These are phyloP conservation scores for Neurospora tetraspora DNA, from an alignment of 495 filamentous ascomycete species.

Conservation along the genomic window DNA sequence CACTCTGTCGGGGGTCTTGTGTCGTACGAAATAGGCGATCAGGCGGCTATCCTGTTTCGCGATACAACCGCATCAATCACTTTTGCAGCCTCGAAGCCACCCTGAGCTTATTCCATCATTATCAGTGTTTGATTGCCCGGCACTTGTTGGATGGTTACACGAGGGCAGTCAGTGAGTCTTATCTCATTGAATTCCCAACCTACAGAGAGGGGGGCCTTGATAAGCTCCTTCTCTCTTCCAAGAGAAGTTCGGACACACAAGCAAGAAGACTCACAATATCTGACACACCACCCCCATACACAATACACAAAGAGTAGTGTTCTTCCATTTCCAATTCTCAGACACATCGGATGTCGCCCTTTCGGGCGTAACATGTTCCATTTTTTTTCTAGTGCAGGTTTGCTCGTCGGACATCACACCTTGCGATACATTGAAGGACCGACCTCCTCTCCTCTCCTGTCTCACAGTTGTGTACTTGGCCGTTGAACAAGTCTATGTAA, in stretches of 20 bases:
- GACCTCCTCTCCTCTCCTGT: background rate
- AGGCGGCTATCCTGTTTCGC: conserved; percentile 2
- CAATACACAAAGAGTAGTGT: background rate
- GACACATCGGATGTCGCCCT: background rate
- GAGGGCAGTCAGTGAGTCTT: background rate
- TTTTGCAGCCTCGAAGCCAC: background rate
- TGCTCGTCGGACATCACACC: background rate
- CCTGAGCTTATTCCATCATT: background rate
- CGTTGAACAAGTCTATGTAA: background rate
- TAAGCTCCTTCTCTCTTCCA: background rate
- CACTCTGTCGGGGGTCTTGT: background rate
- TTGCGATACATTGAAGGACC: background rate
- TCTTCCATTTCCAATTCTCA: background rate
- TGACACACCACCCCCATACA: background rate
- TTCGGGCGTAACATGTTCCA: background rate
- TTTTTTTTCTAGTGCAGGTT: background rate
- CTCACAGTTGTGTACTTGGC: background rate
- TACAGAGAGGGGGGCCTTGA: background rate
- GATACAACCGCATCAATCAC: background rate
- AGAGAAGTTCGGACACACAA: background rate
- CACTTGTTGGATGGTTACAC: background rate
- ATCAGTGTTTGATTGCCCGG: background rate
- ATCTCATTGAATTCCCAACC: background rate
- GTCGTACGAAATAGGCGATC: background rate
- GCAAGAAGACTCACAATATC: background rate